Percentiles rank a stretch among this genome's conserved stretches.
Conservation (phyloP, 768 basidiomycete genomes). For the Tricholoma saponaceum region DNA sequence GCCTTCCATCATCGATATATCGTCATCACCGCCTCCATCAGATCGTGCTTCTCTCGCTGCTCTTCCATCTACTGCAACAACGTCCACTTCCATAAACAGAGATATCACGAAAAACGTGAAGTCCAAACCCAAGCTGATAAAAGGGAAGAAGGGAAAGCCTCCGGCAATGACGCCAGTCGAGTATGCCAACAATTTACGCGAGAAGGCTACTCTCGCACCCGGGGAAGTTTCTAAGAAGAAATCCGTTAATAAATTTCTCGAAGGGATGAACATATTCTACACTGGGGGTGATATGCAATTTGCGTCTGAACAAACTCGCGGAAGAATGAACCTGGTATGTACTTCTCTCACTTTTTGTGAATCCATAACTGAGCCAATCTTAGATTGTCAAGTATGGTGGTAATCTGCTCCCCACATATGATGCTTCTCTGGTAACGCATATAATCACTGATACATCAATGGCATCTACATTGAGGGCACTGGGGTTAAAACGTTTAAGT, state of each 20-base stretch:
- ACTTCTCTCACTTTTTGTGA: background rate
- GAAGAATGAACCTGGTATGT: conserved; percentile 60
- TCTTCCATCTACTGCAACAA: conserved; percentile 5
- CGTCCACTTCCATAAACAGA: conserved; percentile 2
- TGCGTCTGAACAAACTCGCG: conserved; percentile 47
- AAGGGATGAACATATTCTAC: conserved; percentile 55
- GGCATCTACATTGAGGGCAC: conserved; percentile 29
- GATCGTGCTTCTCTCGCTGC: conserved; percentile 23
- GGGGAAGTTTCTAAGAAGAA: conserved; percentile 15
- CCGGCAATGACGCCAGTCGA: conserved; percentile 43
- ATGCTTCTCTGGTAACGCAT: conserved; percentile 56
- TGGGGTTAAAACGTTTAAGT: conserved; percentile 44
- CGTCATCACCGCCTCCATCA: conserved; percentile 29
- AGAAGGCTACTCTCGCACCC: conserved; percentile 17
- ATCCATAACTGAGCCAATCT: background rate
- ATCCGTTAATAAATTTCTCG: conserved; percentile 32
- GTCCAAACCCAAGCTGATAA: conserved; percentile 18
- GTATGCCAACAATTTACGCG: conserved; percentile 47
- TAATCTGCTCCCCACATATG: conserved; percentile 53
- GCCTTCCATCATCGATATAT: conserved; percentile 23
- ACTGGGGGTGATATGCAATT: conserved; percentile 52
- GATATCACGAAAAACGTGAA: conserved; percentile 12
- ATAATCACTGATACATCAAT: conserved; percentile 50
- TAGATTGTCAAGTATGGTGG: conserved; percentile 68
- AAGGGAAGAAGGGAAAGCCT: conserved; percentile 37